Evolutionary conservation across 2,329 filamentous ascomycete genomes (phyloP).

Genomic region (Conoideocrella luteorostrata): DNA sequence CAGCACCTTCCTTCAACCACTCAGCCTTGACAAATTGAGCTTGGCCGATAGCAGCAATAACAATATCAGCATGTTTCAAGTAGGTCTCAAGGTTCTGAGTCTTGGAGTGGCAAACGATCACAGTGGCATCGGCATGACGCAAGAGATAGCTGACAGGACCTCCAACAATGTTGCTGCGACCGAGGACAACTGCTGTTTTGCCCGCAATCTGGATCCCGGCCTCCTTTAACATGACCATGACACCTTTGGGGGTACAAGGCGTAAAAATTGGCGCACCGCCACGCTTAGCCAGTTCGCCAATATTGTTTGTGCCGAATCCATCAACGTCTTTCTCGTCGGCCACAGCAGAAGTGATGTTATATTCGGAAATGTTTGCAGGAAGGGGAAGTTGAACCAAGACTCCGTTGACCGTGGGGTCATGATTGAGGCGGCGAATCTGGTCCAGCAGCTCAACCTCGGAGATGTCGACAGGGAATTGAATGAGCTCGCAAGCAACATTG

Average conservation of each 20-base stretch:
- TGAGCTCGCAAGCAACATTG: slow-evolving; percentile 79
- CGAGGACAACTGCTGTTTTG: slow-evolving; percentile 91
- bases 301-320: slow-evolving; percentile 89
- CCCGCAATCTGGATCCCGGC: slow-evolving; percentile 76
- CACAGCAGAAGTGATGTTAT: slow-evolving; percentile 82
- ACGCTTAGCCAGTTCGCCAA: slow-evolving; percentile 93
- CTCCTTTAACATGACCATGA: slow-evolving; percentile 86
- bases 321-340: slow-evolving; percentile 95
- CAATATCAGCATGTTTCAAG: slow-evolving; percentile 78
- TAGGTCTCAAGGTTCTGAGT: slow-evolving; percentile 67
- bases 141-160: slow-evolving; percentile 94
- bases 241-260: slow-evolving; percentile 93
- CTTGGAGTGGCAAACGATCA: slow-evolving; percentile 91
- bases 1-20: slow-evolving; percentile 89
- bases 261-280: slow-evolving; percentile 84
- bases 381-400: slow-evolving; percentile 92
- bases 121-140: slow-evolving; percentile 92
- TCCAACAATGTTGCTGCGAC: slow-evolving; percentile 93
- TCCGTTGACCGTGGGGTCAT: slow-evolving; percentile 79
- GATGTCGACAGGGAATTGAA: slow-evolving; percentile 76
- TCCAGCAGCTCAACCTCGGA: slow-evolving; percentile 81
- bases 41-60: slow-evolving; percentile 87
- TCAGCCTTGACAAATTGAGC: slow-evolving; percentile 86
- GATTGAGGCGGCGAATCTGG: slow-evolving; percentile 74
- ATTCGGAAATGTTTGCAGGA: slow-evolving; percentile 84